Conservation (phyloP, 2,329 filamentous ascomycete species). For the Rhinocladiella mackenziei region DNA sequence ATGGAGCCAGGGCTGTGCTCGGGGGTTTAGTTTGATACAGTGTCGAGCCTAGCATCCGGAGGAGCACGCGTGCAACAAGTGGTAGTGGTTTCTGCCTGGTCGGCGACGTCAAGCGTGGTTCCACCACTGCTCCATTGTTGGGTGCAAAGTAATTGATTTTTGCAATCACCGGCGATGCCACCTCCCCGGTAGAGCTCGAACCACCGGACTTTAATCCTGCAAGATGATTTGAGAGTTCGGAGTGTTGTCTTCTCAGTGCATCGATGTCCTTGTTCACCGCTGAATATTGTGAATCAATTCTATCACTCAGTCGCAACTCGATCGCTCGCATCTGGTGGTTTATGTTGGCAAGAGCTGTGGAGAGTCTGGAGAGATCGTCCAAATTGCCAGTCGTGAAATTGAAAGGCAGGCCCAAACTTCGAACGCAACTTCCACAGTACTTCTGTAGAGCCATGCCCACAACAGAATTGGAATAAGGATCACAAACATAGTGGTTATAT, state of each 20-base stretch:
- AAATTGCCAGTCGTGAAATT: constrained; percentile 20
- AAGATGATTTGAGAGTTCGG: constrained; percentile 19
- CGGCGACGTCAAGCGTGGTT: constrained; percentile 58
- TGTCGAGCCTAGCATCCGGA: constrained; percentile 18
- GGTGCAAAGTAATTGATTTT: constrained; percentile 69
- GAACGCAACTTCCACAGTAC: constrained; percentile 23
- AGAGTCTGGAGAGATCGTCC: constrained; percentile 20
- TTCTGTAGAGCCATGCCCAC: constrained; percentile 20
- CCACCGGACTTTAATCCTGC: constrained; percentile 4
- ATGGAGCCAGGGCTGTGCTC: constrained; percentile 59
- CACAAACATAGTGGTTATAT: constrained; percentile 21
- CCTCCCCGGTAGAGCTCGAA: constrained; percentile 10
- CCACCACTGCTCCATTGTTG: constrained; percentile 63
- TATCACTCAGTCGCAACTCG: constrained; percentile 22
- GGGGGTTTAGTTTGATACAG: constrained; percentile 36
- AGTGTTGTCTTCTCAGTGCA: constrained; percentile 21
- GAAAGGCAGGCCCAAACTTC: constrained; percentile 2
- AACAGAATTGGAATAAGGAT: constrained; percentile 21
- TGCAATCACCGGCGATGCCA: constrained; percentile 25
- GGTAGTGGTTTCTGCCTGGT: constrained; percentile 39
- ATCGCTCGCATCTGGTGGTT: constrained; percentile 23
- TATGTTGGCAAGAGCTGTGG: constrained; percentile 19
- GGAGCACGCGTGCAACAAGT: constrained; percentile 27
- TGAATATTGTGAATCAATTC: constrained; percentile 18
- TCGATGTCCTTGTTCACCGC: constrained; percentile 18